A percentile compares a stretch with the other conserved stretches of the same genome.
phyloP scores from a whole-genome alignment of 805 yeast genomes.

The Spathaspora sp. region DNA sequence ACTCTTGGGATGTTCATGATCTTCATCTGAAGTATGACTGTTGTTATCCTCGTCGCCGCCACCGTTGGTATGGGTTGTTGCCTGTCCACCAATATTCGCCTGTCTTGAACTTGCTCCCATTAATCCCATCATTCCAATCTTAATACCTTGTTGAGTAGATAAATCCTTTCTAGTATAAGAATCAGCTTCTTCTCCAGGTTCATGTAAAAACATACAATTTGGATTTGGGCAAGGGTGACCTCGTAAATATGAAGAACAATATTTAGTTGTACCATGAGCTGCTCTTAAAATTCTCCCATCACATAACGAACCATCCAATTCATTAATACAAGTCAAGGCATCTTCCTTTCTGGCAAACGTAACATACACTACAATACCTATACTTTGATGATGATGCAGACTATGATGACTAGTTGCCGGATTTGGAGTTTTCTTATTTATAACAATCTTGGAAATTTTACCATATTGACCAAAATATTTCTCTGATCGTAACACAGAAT shows the following conservation, averaged over 20 bases:
- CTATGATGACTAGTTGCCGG: slow-evolving; percentile 27
- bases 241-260: slow-evolving; percentile 92
- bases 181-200: slow-evolving; percentile 99
- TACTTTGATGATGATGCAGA: slow-evolving; percentile 45
- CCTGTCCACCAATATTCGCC: slow-evolving; percentile 6
- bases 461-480: slow-evolving; percentile 99
- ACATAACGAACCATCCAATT: slow-evolving; percentile 87
- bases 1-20: slow-evolving; percentile 16
- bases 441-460: slow-evolving; percentile 87
- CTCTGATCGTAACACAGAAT: slow-evolving; percentile 77
- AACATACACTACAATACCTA: slow-evolving; percentile 93
- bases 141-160: slow-evolving; percentile 68
- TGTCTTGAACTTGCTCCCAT: slow-evolving; percentile 15
- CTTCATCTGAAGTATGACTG: slow-evolving; percentile 11
- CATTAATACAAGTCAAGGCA: slow-evolving; percentile 88
- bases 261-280: slow-evolving; percentile 97
- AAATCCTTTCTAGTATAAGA: slow-evolving; percentile 88
- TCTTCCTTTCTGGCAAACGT: slow-evolving; percentile 92
- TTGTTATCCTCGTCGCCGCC: slow-evolving; percentile 16
- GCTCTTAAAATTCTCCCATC: slow-evolving; percentile 90
- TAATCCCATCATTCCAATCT: slow-evolving; percentile 46
- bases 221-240: slow-evolving; percentile 98
- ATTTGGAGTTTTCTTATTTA: slow-evolving; percentile 68
- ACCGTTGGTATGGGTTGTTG: slow-evolving; percentile 9
- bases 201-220: slow-evolving; percentile 97